Base-by-base conservation (phyloP, 208 protist species). In the Leishmania tropica region DNA sequence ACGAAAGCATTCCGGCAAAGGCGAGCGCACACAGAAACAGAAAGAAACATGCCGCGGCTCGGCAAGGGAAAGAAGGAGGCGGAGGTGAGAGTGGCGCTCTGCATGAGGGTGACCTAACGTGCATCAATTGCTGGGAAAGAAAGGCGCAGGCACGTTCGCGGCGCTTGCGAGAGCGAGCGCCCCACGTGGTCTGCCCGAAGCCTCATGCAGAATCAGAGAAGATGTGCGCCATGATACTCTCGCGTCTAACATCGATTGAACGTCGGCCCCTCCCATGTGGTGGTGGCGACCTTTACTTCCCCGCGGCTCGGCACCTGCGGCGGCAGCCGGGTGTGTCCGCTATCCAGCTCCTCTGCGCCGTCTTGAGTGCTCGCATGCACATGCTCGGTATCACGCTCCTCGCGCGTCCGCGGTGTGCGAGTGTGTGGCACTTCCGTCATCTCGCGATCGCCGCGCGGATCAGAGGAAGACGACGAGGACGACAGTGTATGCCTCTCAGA, bases 381-480 rank as follows among this genome's bases (percentile, higher is more conserved):
- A 35, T 80, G 6, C 42, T 45, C 62, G 11, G 76, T 47, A 31
- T 72, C 76, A 37, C 24, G 35, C 62, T 62, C 76, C 48, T 80
- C 76, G 28, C 64, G 64, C 37, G 21, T 53, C 35, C 15, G 40
- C 11, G 24, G 75, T 21, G 54, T n/a, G 62, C 58, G 58, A 6
- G 28, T 56, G 37, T 7, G 24, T 6, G 42, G 0, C 40, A 62
- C 3, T n/a, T 53, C 62, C 45, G 15, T 28, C 64, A 80, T 80
- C 64, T 72, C 47, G 13, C 48, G 40, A 40, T 47, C 11, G 45
- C n/a, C n/a, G 28, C 48, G 28, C n/a, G 40, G 42, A 17, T 42
- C 28, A 24, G 37, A 31, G 21, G 62, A 70, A 47, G 0, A 31
- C 28, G 77, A 74, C 15, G 76, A 76, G 45, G 74, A 76, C 2